Evolutionary conservation across 306 rosid species (phyloP).

Genomic region (Geum urbanum): DNA sequence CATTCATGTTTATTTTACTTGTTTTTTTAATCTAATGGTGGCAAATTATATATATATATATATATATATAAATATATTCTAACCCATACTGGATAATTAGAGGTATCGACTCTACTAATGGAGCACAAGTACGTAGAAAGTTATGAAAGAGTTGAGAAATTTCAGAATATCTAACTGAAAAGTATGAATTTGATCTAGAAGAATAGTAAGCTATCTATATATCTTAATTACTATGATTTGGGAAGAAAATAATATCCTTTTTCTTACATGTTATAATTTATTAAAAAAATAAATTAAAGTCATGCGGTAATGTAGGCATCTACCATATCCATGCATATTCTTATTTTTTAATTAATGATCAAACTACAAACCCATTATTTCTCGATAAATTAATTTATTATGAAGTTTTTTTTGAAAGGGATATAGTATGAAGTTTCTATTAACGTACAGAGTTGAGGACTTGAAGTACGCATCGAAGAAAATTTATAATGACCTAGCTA

Average conservation of each 20-base stretch:
- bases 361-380: too few relatives aligned
- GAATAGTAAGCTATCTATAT: background rate
- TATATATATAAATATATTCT: background rate
- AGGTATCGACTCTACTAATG: too few relatives aligned
- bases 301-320: background rate
- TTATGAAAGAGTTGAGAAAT: background rate
- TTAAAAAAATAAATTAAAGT: background rate
- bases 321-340: too few relatives aligned
- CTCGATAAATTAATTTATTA: too few relatives aligned
- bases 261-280: background rate
- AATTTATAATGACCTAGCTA: background rate
- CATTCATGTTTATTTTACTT: background rate
- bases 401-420: too few relatives aligned
- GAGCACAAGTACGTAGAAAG: background rate
- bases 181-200: background rate
- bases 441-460: background rate
- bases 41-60: background rate
- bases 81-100: conserved; percentile 6
- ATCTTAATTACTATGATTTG: too few relatives aligned
- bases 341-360: too few relatives aligned
- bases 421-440: too few relatives aligned
- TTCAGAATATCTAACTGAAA: background rate
- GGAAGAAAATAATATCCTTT: background rate
- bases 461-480: background rate
- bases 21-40: conserved; percentile 7